Conservation (phyloP, 2,329 filamentous ascomycete genomes). For the Epichloe scottii region DNA sequence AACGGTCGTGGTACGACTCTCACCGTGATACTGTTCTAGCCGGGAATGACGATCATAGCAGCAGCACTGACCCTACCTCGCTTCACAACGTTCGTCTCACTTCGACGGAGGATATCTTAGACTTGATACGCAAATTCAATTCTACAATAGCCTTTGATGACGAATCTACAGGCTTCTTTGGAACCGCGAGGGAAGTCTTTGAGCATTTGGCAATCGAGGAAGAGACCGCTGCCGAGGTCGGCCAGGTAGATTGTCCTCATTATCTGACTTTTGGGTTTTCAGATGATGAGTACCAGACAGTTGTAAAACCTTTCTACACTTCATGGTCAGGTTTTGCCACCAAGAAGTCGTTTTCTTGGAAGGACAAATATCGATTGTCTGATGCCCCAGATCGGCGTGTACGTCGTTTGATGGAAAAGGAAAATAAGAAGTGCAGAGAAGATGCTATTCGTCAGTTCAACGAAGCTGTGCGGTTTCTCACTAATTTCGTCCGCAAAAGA, state of each 20-base stretch:
- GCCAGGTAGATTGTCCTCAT: constrained; percentile 43
- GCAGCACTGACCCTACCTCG: constrained; percentile 40
- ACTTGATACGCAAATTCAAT: constrained; percentile 70
- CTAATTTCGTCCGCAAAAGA: constrained; percentile 80
- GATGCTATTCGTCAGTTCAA: constrained; percentile 82
- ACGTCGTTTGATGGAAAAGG: constrained; percentile 83
- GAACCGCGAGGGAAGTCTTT: constrained; percentile 65
- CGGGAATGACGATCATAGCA: constrained; percentile 39
- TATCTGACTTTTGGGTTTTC: constrained; percentile 78
- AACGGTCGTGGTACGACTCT: constrained; percentile 95
- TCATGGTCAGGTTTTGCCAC: constrained; percentile 75
- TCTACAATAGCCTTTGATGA: constrained; percentile 69
- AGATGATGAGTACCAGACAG: constrained; percentile 61
- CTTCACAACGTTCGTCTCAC: constrained; percentile 61
- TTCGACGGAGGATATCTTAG: constrained; percentile 65
- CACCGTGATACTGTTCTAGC: constrained; percentile 76
- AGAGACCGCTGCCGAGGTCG: constrained; percentile 57
- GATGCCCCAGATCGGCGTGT: constrained; percentile 79
- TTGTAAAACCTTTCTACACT: constrained; percentile 71
- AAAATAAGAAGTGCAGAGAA: constrained; percentile 76
- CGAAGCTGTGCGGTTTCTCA: constrained; percentile 74
- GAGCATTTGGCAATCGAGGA: constrained; percentile 73
- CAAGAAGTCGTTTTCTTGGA: constrained; percentile 78
- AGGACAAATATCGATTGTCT: constrained; percentile 68
- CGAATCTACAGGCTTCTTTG: constrained; percentile 71